Evolutionary conservation across 2,329 filamentous ascomycete species (phyloP), one percentile per base, ranked within the genome.

Genomic region (Aureobasidium vineae): DNA sequence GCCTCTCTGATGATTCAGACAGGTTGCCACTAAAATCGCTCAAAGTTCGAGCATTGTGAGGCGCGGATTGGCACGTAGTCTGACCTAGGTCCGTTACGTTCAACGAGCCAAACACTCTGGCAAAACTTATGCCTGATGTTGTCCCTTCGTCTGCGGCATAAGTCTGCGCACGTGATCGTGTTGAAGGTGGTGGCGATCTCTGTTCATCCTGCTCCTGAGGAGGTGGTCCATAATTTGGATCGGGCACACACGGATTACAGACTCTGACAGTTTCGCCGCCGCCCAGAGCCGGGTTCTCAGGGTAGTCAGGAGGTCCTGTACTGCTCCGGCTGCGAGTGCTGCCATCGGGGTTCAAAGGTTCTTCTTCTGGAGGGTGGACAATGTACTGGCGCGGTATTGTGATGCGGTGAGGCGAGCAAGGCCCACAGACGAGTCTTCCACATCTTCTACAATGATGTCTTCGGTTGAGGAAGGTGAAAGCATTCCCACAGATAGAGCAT

Each of bases 391-490:
- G 86, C 0, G 94, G 94, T 69, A 98, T 97, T 3, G 91, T 96
- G 74, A 98, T 98, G 68, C 92, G 87, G 77, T 98, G 94, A 3
- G 94, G 94, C 2, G 94, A 97, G 79, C 94, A 98, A 23, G 87
- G 83, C 67, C 88, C 88, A 77, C 94, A 98, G 28, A 98, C 94
- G 10, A 98, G 93, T 68, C 92, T 84, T 53, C 94, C 94, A 75
- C 94, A 98, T 85, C 97, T 97, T 71, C 93, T 86, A 83, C 94
- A 98, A 75, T 98, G 94, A 79, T 98, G 94, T 75, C 96, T 96
- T 69, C 94, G 85, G 74, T 91, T 88, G 79, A 92, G 91, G 71
- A 96, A 89, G 75, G 86, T 90, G 74, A 98, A 98, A 56, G 88
- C 85, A 0, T 85, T 85, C 63, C 82, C 81, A 75, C 94, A 98